Evolutionary conservation across 225 moss, liverwort and hornwort genomes (phyloP), one percentile per base, ranked within the genome.

Genomic region (Pleurozium schreberi): DNA sequence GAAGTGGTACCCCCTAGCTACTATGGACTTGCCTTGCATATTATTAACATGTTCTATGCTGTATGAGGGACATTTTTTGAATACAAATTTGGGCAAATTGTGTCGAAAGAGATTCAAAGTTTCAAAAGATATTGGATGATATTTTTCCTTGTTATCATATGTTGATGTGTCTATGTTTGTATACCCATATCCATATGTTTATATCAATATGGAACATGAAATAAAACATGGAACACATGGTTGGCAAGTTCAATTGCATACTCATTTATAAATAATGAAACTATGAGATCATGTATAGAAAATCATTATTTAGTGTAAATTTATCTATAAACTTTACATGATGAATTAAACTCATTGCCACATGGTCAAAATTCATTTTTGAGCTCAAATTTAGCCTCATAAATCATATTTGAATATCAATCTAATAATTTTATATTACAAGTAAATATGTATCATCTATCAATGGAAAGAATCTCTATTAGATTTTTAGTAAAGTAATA

Each of bases 151-250:
- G 12, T 68, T n/a, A 12, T 4, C 2, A 68, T 4, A 68, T 68
- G 12, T 3, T 20, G 5, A 38, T 38, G 11, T 20, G 6, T 67
- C 3, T 22, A 5, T n/a, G n/a, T 67, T 22, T 11, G 5, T 22
- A 2, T 11, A n/a, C n/a, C 20, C 12, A 68, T 22, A 68, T 22
- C 4, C 11, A 38, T 21, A 68, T 20, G 12, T n/a, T n/a, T 3
- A 22, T 68, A 38, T n/a, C 0, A 21, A 2, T 68, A 5, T n/a
- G 0, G 1, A 2, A 68, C 12, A 68, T 68, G n/a, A 0, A 3
- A 67, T 38, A 67, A 68, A 11, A n/a, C 12, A n/a, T 11, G 2
- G 7, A 3, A 67, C 3, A 38, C 6, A 38, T 36, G 20, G 20
- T 67, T 67, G 67, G 67, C 67, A 67, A 38, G 20, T 67, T 67